These are phyloP conservation scores for Ustilago nuda DNA, from an alignment of 1,284 basidiomycete species.

Conservation along the genomic window DNA sequence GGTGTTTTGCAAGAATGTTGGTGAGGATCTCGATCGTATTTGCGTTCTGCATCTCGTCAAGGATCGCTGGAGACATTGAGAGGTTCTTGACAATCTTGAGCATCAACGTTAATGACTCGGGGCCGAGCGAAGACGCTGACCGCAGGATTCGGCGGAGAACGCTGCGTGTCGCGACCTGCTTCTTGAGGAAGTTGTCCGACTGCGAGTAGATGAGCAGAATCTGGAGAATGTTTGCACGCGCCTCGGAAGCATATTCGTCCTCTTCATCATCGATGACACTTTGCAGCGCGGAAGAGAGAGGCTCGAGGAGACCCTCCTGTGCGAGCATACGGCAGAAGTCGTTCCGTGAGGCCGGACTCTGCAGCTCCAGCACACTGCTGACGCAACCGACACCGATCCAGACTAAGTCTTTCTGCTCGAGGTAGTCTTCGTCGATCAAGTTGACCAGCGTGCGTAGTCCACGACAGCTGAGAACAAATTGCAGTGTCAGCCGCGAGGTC, in stretches of 20 bases:
- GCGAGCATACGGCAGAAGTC: slow-evolving; percentile 99
- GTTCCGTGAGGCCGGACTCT: slow-evolving; percentile 92
- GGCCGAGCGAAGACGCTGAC: slow-evolving; percentile 71
- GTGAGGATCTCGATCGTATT: slow-evolving; percentile 93
- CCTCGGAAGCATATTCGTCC: slow-evolving; percentile 74
- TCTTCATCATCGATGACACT: slow-evolving; percentile 84
- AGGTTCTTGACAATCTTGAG: slow-evolving; percentile 96
- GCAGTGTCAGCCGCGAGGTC: slow-evolving; percentile 83
- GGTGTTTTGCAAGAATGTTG: slow-evolving; percentile 83
- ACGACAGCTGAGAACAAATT: slow-evolving; percentile 77
- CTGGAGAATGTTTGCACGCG: slow-evolving; percentile 88
- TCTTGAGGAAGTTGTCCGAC: slow-evolving; percentile 89
- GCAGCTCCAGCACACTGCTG: slow-evolving; percentile 90
- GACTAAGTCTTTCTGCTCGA: slow-evolving; percentile 86
- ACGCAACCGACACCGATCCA: slow-evolving; percentile 94
- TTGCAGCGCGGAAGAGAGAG: slow-evolving; percentile 86
- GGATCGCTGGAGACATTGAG: slow-evolving; percentile 83
- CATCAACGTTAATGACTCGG: slow-evolving; percentile 85
- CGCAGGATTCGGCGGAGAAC: slow-evolving; percentile 82
- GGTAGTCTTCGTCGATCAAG: slow-evolving; percentile 93
- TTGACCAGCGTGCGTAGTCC: slow-evolving; percentile 93
- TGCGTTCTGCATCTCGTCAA: slow-evolving; percentile 94
- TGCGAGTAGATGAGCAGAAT: slow-evolving; percentile 93
- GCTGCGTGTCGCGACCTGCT: slow-evolving; percentile 87
- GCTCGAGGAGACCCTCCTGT: slow-evolving; percentile 91